These are phyloP conservation scores for Russula brevipes DNA, from an alignment of 768 basidiomycete genomes.

Conservation along the genomic window DNA sequence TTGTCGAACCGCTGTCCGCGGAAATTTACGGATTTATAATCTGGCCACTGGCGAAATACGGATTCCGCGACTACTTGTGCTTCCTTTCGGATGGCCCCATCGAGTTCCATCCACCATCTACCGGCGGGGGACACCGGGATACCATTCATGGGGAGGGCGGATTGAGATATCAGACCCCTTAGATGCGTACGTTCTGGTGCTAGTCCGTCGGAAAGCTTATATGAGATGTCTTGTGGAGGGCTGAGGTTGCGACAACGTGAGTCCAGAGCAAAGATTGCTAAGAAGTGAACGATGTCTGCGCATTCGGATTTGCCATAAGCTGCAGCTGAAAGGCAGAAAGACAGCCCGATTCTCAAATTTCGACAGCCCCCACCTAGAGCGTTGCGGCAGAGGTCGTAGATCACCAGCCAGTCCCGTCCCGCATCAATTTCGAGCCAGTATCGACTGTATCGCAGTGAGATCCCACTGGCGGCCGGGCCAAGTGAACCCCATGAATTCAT, in stretches of 20 bases:
- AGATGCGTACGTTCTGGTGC: background rate
- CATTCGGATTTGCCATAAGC: slow-evolving; percentile 4
- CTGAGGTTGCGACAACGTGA: background rate
- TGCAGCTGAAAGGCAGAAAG: slow-evolving; percentile 3
- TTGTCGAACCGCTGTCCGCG: background rate
- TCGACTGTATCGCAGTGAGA: slow-evolving; percentile 3
- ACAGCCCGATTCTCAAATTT: background rate
- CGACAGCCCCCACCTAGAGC: background rate
- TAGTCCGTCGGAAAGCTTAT: slow-evolving; percentile 6
- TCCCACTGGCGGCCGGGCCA: background rate
- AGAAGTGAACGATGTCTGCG: background rate
- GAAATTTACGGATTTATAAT: background rate
- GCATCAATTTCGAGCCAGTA: slow-evolving; percentile 14
- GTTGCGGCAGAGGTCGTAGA: slow-evolving; percentile 8
- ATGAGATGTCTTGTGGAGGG: background rate
- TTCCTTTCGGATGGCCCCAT: background rate
- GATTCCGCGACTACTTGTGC: background rate
- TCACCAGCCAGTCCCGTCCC: slow-evolving; percentile 7
- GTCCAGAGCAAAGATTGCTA: background rate
- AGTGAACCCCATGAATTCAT: background rate
- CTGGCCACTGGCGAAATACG: background rate
- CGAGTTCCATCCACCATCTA: background rate
- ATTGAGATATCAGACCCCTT: background rate
- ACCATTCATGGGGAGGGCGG: background rate
- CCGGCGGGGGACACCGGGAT: background rate